These are phyloP conservation scores for Trametes cingulata DNA, from an alignment of 768 basidiomycete genomes.

Conservation along the genomic window DNA sequence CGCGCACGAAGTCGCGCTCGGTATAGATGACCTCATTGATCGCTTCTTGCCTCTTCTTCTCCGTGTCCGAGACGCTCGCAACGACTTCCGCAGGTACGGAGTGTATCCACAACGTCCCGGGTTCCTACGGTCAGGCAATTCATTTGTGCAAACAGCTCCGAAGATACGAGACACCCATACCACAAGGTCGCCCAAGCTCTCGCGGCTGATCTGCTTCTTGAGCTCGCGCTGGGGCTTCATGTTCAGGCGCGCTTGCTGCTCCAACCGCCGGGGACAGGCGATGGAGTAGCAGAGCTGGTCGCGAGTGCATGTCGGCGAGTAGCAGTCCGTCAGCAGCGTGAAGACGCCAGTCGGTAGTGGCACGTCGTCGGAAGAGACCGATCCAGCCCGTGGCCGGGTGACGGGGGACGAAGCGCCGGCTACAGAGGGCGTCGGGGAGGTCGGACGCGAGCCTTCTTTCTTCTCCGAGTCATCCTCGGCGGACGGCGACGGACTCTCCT, in stretches of 20 bases:
- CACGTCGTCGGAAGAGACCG: slow-evolving; percentile 56
- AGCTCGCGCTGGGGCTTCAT: slow-evolving; percentile 92
- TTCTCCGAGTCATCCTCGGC: slow-evolving; percentile 32
- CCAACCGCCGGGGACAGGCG: slow-evolving; percentile 89
- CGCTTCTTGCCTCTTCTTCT: slow-evolving; percentile 96
- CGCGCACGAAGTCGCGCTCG: slow-evolving; percentile 95
- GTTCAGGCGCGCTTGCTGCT: slow-evolving; percentile 92
- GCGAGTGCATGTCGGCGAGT: slow-evolving; percentile 94
- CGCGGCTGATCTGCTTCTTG: slow-evolving; percentile 78
- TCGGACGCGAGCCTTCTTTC: slow-evolving; percentile 28
- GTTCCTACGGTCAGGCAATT: slow-evolving; percentile 45
- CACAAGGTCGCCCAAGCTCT: slow-evolving; percentile 78
- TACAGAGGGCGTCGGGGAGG: slow-evolving; percentile 28
- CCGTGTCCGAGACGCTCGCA: slow-evolving; percentile 86
- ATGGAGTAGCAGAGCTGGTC: slow-evolving; percentile 97
- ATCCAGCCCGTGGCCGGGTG: slow-evolving; percentile 41
- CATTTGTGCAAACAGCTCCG: slow-evolving; percentile 10
- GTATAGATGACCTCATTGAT: slow-evolving; percentile 97
- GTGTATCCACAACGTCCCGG: slow-evolving; percentile 93
- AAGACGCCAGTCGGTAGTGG: slow-evolving; percentile 92
- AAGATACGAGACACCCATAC: slow-evolving; percentile 41
- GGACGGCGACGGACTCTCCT: slow-evolving; percentile 33
- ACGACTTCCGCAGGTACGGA: slow-evolving; percentile 93
- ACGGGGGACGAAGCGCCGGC: slow-evolving; percentile 24
- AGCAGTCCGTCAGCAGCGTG: slow-evolving; percentile 94